Evolutionary conservation across 2,329 filamentous ascomycete species (phyloP).

Genomic region (Fusarium penzigii): DNA sequence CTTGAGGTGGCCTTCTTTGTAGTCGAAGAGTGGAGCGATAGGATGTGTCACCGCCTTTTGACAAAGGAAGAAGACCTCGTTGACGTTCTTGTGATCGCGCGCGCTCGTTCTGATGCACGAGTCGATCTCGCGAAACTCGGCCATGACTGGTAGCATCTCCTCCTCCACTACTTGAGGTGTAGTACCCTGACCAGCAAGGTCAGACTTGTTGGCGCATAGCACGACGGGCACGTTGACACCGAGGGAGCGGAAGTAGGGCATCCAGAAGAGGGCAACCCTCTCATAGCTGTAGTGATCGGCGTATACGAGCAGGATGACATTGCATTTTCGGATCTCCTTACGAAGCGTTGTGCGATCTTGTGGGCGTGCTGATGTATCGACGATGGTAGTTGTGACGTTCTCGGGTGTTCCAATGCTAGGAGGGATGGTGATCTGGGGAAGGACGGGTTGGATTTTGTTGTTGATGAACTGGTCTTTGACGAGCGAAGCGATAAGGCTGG

Average conservation of each 20-base stretch:
- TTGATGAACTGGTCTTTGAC: slow-evolving; percentile 97
- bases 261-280: slow-evolving; percentile 94
- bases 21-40: slow-evolving; percentile 93
- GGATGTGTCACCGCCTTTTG: slow-evolving; percentile 98
- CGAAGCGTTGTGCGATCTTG: slow-evolving; percentile 88
- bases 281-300: slow-evolving; percentile 99
- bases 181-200: slow-evolving; percentile 72
- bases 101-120: slow-evolving; percentile 95
- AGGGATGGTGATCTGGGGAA: slow-evolving; percentile 93
- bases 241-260: slow-evolving; percentile 95
- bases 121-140: slow-evolving; percentile 98
- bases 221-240: slow-evolving; percentile 99
- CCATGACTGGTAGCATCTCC: slow-evolving; percentile 98
- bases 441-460: slow-evolving; percentile 90
- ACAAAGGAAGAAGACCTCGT: slow-evolving; percentile 95
- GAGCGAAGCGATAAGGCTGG: slow-evolving; percentile 88
- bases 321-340: slow-evolving; percentile 94
- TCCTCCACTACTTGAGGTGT: slow-evolving; percentile 88
- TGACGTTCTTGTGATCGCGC: slow-evolving; percentile 88
- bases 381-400: slow-evolving; percentile 95
- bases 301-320: slow-evolving; percentile 95
- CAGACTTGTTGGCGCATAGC: slow-evolving; percentile 96
- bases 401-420: slow-evolving; percentile 91
- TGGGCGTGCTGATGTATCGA: slow-evolving; percentile 93
- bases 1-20: slow-evolving; percentile 87